Base-by-base conservation (phyloP, 2,329 filamentous ascomycete species). In the Periconia macrospinosa region DNA sequence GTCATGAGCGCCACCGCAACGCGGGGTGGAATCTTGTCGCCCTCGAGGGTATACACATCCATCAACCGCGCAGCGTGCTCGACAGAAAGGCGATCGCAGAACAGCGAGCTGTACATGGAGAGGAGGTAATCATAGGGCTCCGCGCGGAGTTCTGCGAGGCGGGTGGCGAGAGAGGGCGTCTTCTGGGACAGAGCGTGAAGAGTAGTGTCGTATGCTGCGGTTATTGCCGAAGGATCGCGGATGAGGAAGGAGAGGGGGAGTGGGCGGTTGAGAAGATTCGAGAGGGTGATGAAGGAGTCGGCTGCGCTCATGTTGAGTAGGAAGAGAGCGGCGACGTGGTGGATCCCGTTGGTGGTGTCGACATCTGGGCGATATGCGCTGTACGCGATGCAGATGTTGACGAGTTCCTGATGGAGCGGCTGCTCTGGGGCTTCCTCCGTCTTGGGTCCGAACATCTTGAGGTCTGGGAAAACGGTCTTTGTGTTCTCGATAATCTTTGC, bases 31-130 rank as follows among this genome's bases (percentile, higher is more conserved):
- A 90, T 79, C 1, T 83, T 79, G 59, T 95, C 91, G 23, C 90
- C 89, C 67, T 95, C 91, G 59, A 95, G 91, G 2, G 90, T 85
- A 61, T 90, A 91, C 0, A 93, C 84, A 59, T 95, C 91, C 89
- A 89, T 93, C 13, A 94, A 74, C 2, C 91, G 78, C 1, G 86
- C 84, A 3, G 86, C 88, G 61, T 89, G 83, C 63, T 92, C 90
- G 15, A 92, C 79, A 8, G 82, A 81, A 3, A 91, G 75, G 40
- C 87, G 87, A 2, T 63, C 62, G 49, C 70, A 73, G 68, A 91
- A 90, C 6, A 91, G 76, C 15, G 79, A 79, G 6, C 81, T 82
- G 63, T 91, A 89, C 48, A 90, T 76, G 14, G 80, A 76, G 27
- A 79, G 73, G 7, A 92, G 77, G 60, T 86, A 89, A 17, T 77